phyloP scores from a whole-genome alignment of 2,329 filamentous ascomycete genomes.

The Lachnellula occidentalis region DNA sequence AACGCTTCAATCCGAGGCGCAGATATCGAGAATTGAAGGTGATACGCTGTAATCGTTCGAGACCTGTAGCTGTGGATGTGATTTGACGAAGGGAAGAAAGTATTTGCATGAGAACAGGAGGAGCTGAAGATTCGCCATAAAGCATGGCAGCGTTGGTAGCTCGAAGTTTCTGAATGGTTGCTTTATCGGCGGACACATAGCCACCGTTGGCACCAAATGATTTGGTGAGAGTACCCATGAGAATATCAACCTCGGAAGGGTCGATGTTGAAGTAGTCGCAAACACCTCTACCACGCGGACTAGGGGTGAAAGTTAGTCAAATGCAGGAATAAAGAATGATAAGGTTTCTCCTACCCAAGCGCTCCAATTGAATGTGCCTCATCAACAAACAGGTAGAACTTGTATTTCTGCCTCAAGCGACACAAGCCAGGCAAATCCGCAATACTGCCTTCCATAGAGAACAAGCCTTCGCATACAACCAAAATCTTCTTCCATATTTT shows the following conservation, averaged over 20 bases:
- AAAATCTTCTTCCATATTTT: slow-evolving; percentile 98
- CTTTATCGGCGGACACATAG: slow-evolving; percentile 81
- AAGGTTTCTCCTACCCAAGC: slow-evolving; percentile 42
- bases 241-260: slow-evolving; percentile 77
- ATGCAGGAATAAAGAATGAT: not conserved
- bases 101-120: slow-evolving; percentile 84
- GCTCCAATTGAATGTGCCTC: slow-evolving; percentile 94
- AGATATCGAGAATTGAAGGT: slow-evolving; percentile 97
- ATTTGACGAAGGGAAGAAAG: slow-evolving; percentile 68
- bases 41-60: slow-evolving; percentile 89
- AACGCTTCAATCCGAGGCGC: slow-evolving; percentile 87
- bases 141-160: slow-evolving; percentile 76
- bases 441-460: slow-evolving; percentile 98
- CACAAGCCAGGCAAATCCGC: slow-evolving; percentile 84
- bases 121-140: slow-evolving; percentile 77
- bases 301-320: not conserved
- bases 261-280: slow-evolving; percentile 94
- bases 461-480: slow-evolving; percentile 88
- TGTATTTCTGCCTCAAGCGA: slow-evolving; percentile 84
- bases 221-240: slow-evolving; percentile 97
- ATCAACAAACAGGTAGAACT: slow-evolving; percentile 89
- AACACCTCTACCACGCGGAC: slow-evolving; percentile 79
- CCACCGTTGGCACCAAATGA: slow-evolving; percentile 96
- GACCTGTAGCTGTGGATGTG: slow-evolving; percentile 74
- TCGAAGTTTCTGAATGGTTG: slow-evolving; percentile 83